Conservation (phyloP, 2,329 filamentous ascomycete species). For the Xylaria digitata region DNA sequence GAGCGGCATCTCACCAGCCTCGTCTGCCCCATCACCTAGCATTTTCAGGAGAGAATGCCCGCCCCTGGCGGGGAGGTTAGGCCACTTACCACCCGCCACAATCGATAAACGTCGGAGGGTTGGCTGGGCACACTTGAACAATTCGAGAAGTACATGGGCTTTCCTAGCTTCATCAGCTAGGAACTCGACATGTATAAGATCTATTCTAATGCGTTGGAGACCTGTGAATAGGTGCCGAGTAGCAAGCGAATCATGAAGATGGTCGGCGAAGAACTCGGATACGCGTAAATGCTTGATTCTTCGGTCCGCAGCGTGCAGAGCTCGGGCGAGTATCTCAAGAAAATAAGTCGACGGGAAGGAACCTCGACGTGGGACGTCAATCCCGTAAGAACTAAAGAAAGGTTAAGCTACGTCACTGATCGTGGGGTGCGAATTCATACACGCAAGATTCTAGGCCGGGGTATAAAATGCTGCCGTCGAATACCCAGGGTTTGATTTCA, state of each 20-base stretch:
- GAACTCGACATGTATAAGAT: conserved; percentile 26
- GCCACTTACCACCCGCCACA: conserved; percentile 30
- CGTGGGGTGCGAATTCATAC: conserved; percentile 16
- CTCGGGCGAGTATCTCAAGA: conserved; percentile 23
- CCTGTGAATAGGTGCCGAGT: conserved; percentile 34
- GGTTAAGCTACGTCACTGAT: conserved; percentile 1
- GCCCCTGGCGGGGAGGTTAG: conserved; percentile 14
- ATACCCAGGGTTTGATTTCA: conserved; percentile 32
- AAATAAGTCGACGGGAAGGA: conserved; percentile 26
- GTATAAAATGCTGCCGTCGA: conserved; percentile 16
- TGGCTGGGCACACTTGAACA: conserved; percentile 30
- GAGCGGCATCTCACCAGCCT: conserved; percentile 21
- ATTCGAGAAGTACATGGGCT: conserved; percentile 20
- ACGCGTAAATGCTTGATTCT: conserved; percentile 26
- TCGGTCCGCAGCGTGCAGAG: conserved; percentile 18
- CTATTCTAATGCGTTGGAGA: conserved; percentile 28
- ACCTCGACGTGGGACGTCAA: conserved; percentile 21
- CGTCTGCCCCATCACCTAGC: conserved; percentile 21
- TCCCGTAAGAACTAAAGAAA: conserved; percentile 23
- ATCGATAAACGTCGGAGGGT: conserved; percentile 31
- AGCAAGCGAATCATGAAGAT: conserved; percentile 27
- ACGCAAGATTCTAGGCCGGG: conserved; percentile 25
- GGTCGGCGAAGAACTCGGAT: conserved; percentile 21
- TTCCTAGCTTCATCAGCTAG: conserved; percentile 20
- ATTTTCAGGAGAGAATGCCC: conserved; percentile 36